Evolutionary conservation across 2,329 filamentous ascomycete species (phyloP).

Genomic region (Colletotrichum incanum): DNA sequence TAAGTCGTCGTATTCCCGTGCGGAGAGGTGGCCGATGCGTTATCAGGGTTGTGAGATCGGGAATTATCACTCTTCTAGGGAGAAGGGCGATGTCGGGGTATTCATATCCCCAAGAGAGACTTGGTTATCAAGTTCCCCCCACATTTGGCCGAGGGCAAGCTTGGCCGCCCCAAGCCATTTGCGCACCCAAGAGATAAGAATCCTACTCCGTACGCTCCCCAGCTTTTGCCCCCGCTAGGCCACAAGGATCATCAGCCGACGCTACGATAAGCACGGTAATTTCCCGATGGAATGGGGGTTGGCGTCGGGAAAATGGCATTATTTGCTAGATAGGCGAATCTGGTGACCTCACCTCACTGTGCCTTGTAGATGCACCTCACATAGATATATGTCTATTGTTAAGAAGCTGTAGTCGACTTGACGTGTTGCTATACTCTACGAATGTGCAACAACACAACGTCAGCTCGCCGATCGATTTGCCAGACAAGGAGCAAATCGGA

Average conservation of each 20-base stretch:
- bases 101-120: conserved; percentile 22
- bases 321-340: conserved; percentile 37
- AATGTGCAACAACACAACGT: not conserved
- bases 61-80: not conserved
- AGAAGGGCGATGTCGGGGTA: conserved; percentile 37
- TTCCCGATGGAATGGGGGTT: conserved; percentile 30
- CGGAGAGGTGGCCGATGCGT: conserved; percentile 4
- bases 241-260: conserved; percentile 30
- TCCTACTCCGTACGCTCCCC: conserved; percentile 29
- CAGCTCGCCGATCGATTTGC: not conserved
- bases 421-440: not conserved
- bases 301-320: conserved; percentile 22
- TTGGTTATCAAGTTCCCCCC: conserved; percentile 23
- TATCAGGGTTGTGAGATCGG: conserved; percentile 26
- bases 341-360: conserved; percentile 35
- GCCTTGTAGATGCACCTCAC: conserved; percentile 7
- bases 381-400: conserved; percentile 34
- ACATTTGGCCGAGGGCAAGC: conserved; percentile 33
- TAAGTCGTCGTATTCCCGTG: conserved; percentile 1
- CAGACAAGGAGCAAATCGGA: too few species aligned
- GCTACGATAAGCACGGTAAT: conserved; percentile 22
- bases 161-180: conserved; percentile 3
- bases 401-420: not conserved
- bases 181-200: conserved; percentile 29
- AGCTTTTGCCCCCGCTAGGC: conserved; percentile 25